These are phyloP conservation scores for Pisolithus orientalis DNA, from an alignment of 768 basidiomycete species.

Conservation along the genomic window DNA sequence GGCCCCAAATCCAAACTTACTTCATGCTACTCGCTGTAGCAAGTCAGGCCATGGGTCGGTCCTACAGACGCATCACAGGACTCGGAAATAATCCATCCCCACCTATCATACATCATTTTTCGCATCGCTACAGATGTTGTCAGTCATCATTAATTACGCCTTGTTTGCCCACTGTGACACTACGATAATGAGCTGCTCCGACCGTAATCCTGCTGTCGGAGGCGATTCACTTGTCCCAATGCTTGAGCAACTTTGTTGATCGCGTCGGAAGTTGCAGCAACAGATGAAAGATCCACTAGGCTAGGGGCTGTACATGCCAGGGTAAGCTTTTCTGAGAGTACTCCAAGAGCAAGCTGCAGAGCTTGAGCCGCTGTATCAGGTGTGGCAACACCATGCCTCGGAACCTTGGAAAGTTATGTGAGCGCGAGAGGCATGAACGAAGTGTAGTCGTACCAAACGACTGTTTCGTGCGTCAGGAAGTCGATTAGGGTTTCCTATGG, in stretches of 20 bases:
- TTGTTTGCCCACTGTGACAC: not conserved
- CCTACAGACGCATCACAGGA: too few species aligned
- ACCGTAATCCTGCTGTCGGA: constrained; percentile 36
- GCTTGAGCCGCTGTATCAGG: constrained; percentile 34
- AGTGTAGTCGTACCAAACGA: constrained; percentile 9
- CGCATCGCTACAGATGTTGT: too few species aligned
- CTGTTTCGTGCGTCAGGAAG: constrained; percentile 11
- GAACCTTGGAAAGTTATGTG: constrained; percentile 12
- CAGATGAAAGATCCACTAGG: constrained; percentile 40
- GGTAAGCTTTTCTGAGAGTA: constrained; percentile 46
- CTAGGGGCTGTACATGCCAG: constrained; percentile 33
- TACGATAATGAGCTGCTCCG: constrained; percentile 12
- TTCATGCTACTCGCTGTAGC: too few species aligned
- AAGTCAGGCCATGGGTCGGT: too few species aligned
- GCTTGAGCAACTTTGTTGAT: constrained; percentile 62
- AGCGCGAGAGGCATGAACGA: constrained; percentile 1
- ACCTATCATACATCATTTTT: too few species aligned
- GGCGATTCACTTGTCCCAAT: constrained; percentile 50
- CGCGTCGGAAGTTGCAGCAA: constrained; percentile 60
- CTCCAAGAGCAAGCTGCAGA: constrained; percentile 47
- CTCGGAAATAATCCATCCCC: too few species aligned
- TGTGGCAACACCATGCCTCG: constrained; percentile 6
- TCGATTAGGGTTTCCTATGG: constrained; percentile 12
- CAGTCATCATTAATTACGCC: not conserved
- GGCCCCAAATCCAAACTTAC: too few species aligned